Evolutionary conservation across 805 yeast genomes (phyloP), one percentile per base, ranked within the genome.

Genomic region (Saccharomyces eubayanus): DNA sequence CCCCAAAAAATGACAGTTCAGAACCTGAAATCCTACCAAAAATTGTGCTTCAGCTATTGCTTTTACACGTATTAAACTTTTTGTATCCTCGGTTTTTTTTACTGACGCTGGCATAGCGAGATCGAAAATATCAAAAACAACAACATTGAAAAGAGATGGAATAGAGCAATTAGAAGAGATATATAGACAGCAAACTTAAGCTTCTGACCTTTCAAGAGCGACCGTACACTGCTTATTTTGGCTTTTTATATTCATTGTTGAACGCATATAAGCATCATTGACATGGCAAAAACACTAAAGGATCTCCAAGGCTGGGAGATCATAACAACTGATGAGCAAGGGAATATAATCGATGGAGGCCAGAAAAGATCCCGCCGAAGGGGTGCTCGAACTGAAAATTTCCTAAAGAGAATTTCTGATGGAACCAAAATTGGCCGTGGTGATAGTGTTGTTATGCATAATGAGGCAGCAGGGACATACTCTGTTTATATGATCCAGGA

Each of bases 351-450:
- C 1, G 54, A 45, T 28, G 57, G 54, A 14, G 51, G 50, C 27
- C 46, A 46, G 21, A 51, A 51, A 28, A 47, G 56, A 12, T 41
- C 46, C 2, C 50, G 64, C 50, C 48, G 67, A 47, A 52, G 58
- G 45, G 52, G 55, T 20, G 45, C 48, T 11, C 11, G 24, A 9
- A 53, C 51, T 14, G 51, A 49, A 2, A 29, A 56, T 5, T 48
- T 62, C 1, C 61, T 79, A 28, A 67, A 62, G 48, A 67, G 83
- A 53, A 73, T 65, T n/a, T 62, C 56, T 0, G 86, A 81, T 63
- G 77, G 73, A 1, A 58, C 78, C 14, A 76, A 71, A 50, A 55
- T 84, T 5, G 68, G 68, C 24, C 72, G 72, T 9, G 89, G 89
- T 3, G 83, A 79, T 57, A 68, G 77, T 24, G 58, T 83, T 0